These are phyloP conservation scores for Metschnikowia sp. DNA, from an alignment of 805 yeast genomes.

Conservation along the genomic window DNA sequence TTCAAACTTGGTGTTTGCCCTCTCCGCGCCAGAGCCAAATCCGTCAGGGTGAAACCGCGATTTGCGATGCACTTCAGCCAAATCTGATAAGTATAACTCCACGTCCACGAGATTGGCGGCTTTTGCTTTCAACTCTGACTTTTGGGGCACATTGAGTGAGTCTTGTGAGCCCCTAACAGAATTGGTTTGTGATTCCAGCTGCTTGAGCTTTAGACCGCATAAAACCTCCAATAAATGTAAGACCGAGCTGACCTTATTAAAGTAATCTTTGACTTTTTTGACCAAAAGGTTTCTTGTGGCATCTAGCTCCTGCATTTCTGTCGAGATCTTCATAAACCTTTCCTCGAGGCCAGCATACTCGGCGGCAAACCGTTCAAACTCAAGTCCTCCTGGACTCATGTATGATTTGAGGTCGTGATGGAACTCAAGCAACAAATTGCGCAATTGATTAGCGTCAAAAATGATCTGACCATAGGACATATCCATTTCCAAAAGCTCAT, in stretches of 20 bases:
- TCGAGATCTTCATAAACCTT: background rate
- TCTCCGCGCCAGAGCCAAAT: background rate
- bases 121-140: background rate
- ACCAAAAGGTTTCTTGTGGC: background rate
- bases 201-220: background rate
- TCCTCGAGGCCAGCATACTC: background rate
- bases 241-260: background rate
- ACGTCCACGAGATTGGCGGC: background rate
- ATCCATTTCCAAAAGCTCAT: too few relatives aligned
- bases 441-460: background rate
- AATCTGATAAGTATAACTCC: background rate
- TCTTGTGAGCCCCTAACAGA: too few relatives aligned
- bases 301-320: background rate
- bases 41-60: background rate
- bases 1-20: background rate
- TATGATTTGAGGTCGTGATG: background rate
- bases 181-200: background rate
- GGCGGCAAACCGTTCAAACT: background rate
- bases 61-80: background rate
- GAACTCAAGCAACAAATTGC: background rate
- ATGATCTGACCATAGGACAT: background rate
- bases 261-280: background rate
- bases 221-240: background rate
- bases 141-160: background rate
- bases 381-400: background rate